Evolutionary conservation across 352 stramenopile species (phyloP), one percentile per base, ranked within the genome.

Genomic region (Discostella stelligera): DNA sequence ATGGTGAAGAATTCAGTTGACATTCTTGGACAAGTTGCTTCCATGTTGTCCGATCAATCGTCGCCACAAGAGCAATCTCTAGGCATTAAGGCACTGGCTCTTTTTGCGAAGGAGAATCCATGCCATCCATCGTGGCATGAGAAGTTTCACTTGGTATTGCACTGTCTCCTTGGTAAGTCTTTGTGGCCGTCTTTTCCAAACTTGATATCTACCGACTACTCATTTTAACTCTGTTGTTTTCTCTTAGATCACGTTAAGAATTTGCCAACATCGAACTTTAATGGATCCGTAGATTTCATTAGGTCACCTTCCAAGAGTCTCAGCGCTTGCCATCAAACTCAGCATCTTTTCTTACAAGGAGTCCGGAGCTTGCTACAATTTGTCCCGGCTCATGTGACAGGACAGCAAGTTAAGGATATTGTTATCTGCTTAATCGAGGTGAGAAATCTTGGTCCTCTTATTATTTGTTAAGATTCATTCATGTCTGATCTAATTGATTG

Each of bases 311-410:
- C 74, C 0, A 82, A 82, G 32, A 73, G 61, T 25, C 63, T 78
- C n/a, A 71, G 52, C 32, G 69, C 61, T 56, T 25, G 32, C 18
- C 49, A 74, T 44, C 60, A 77, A 44, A 58, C 74, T 5, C 76
- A 86, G 46, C 79, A 86, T 52, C 52, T 83, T 48, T 81, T 78
- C 50, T 66, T 86, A 25, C 79, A 86, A 56, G 79, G 68, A 32
- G 49, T 86, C 21, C 32, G 79, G 18, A 76, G 58, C 48, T 68
- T 86, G 27, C 63, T 86, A 20, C 66, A 86, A 52, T 83, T 74
- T 54, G 74, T 82, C 23, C 74, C 74, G 7, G 16, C 50, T 71
- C 55, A 73, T 48, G 30, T 82, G 20, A 55, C 74, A 18, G 48
- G 32, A 0, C 27, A 79, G 16, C 60, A 79, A 37, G 52, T 77